These are phyloP conservation scores for Saturnispora silvae DNA, from an alignment of 805 yeast species.

Conservation along the genomic window DNA sequence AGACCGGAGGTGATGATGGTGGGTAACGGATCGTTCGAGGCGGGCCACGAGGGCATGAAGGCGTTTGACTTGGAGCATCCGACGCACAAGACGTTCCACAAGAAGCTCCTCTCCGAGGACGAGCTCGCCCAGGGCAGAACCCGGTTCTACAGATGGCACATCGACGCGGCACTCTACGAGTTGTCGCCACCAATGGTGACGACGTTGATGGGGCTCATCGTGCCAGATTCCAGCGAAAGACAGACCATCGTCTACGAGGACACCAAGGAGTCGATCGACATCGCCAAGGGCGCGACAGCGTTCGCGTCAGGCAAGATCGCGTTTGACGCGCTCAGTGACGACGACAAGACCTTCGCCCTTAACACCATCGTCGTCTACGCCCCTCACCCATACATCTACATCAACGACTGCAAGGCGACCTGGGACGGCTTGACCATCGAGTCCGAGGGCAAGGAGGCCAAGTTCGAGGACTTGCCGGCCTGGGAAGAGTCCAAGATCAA, in stretches of 20 bases:
- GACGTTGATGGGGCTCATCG: constrained; percentile 71
- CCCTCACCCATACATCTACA: constrained; percentile 85
- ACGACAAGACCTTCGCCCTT: constrained; percentile 65
- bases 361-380: constrained; percentile 79
- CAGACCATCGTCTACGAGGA: constrained; percentile 60
- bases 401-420: constrained; percentile 71
- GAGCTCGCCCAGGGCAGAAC: constrained; percentile 57
- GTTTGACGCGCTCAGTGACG: constrained; percentile 51
- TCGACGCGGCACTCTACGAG: constrained; percentile 81
- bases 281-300: constrained; percentile 82
- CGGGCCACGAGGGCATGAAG: constrained; percentile 32
- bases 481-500: constrained; percentile 79
- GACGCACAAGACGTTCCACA: constrained; percentile 73
- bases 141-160: constrained; percentile 88
- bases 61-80: constrained; percentile 66
- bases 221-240: constrained; percentile 57
- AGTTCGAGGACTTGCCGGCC: constrained; percentile 59
- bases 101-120: constrained; percentile 48
- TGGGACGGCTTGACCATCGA: constrained; percentile 82
- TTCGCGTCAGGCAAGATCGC: constrained; percentile 81
- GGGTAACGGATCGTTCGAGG: constrained; percentile 65
- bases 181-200: constrained; percentile 82
- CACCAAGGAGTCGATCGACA: constrained; percentile 49
- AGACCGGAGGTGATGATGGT: constrained; percentile 88
- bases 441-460: constrained; percentile 54